Percentiles rank a stretch among this genome's conserved stretches.
These are phyloP conservation scores for Fusarium sp. DNA, from an alignment of 2,329 filamentous ascomycete species.

Conservation along the genomic window DNA sequence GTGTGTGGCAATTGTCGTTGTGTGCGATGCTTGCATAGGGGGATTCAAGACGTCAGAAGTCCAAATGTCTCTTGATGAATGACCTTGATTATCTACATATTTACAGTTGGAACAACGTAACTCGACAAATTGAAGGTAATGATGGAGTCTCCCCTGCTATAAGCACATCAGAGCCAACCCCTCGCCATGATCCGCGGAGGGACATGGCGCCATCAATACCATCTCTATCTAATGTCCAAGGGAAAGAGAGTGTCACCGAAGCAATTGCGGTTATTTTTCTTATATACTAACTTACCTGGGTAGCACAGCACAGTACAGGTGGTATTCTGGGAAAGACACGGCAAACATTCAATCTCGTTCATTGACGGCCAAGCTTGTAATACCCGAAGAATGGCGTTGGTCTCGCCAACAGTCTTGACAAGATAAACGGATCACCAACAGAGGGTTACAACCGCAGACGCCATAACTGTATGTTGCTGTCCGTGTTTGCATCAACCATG, in stretches of 20 bases:
- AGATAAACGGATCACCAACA: slow-evolving; percentile 19
- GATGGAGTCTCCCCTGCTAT: slow-evolving; percentile 1
- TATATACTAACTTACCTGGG: background rate
- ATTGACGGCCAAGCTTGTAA: slow-evolving; percentile 11
- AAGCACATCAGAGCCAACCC: slow-evolving; percentile 9
- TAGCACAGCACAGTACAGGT: background rate
- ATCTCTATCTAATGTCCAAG: slow-evolving; percentile 1
- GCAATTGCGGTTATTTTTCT: slow-evolving; percentile 8
- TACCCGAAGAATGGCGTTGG: slow-evolving; percentile 1
- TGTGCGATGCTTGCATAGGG: background rate
- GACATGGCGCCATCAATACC: slow-evolving; percentile 20
- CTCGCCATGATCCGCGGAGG: slow-evolving; percentile 21
- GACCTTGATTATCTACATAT: too few species aligned
- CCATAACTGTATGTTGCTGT: slow-evolving; percentile 3
- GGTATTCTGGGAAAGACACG: background rate
- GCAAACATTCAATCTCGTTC: background rate
- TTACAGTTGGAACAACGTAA: too few species aligned
- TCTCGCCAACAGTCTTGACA: slow-evolving; percentile 8
- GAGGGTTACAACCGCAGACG: background rate
- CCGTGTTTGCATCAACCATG: slow-evolving; percentile 11
- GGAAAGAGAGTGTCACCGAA: slow-evolving; percentile 9
- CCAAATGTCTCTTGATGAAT: background rate
- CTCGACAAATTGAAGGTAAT: too few species aligned
- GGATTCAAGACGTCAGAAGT: background rate
- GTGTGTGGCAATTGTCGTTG: background rate